Conservation (phyloP, 495 filamentous ascomycete genomes). For the Penicillium arizonense region DNA sequence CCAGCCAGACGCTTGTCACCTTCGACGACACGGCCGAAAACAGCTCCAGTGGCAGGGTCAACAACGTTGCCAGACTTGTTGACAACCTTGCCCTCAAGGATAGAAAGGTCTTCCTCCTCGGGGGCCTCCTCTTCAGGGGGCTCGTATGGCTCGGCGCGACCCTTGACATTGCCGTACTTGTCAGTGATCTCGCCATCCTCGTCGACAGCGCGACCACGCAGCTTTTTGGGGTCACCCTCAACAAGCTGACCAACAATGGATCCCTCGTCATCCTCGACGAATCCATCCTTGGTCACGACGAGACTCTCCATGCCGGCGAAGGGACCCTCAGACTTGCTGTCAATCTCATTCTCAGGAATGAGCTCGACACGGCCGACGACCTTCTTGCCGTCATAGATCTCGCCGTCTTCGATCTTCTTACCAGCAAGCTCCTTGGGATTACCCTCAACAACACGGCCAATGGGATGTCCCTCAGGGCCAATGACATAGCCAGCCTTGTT, state of each 20-base stretch:
- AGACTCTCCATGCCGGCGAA: constrained; percentile 75
- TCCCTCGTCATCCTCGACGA: constrained; percentile 66
- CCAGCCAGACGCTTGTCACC: constrained; percentile 73
- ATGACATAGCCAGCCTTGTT: constrained; percentile 83
- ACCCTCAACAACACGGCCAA: constrained; percentile 68
- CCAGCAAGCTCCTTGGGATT: constrained; percentile 65
- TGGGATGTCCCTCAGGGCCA: constrained; percentile 64
- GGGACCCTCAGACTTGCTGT: constrained; percentile 65
- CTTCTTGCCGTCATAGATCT: constrained; percentile 72
- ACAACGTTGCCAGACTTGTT: constrained; percentile 87
- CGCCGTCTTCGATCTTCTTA: constrained; percentile 67
- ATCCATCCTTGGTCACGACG: constrained; percentile 65
- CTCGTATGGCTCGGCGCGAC: constrained; percentile 70
- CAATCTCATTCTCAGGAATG: constrained; percentile 69
- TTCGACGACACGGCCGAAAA: constrained; percentile 73
- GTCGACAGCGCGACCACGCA: constrained; percentile 75
- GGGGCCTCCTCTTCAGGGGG: constrained; percentile 50
- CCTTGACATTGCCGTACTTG: constrained; percentile 74
- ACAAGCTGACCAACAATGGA: constrained; percentile 69
- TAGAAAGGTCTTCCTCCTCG: constrained; percentile 58
- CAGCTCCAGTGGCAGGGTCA: constrained; percentile 62
- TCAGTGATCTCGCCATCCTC: constrained; percentile 84
- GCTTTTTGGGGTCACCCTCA: constrained; percentile 72
- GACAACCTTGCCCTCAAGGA: constrained; percentile 76
- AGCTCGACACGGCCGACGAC: constrained; percentile 72